Conservation (phyloP, 441 rosid genomes). For the Mallotus japonicus region DNA sequence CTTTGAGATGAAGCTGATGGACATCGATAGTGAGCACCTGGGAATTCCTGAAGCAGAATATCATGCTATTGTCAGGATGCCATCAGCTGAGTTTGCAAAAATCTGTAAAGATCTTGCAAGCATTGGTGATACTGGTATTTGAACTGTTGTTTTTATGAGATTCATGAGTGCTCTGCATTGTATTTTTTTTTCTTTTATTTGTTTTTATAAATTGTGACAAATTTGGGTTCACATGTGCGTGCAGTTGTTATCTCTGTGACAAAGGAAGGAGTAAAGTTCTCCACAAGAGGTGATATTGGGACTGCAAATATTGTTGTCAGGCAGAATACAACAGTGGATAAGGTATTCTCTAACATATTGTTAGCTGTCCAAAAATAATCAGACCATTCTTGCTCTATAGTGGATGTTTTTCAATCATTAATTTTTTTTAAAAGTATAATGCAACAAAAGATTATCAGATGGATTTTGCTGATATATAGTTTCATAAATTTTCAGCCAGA, state of each 20-base stretch:
- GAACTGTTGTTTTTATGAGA: neutral
- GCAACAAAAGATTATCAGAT: neutral
- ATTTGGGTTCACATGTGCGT: slow-evolving; percentile 18
- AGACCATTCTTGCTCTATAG: neutral
- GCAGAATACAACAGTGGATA: slow-evolving; percentile 91
- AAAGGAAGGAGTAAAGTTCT: slow-evolving; percentile 94
- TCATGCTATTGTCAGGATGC: slow-evolving; percentile 91
- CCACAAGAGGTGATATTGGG: slow-evolving; percentile 93
- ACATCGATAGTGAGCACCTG: slow-evolving; percentile 94
- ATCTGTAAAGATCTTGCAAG: slow-evolving; percentile 88
- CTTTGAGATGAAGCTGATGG: slow-evolving; percentile 98
- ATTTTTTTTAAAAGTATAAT: neutral
- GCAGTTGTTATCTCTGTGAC: slow-evolving; percentile 87
- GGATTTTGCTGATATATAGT: slow-evolving; percentile 15
- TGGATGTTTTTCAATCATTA: neutral
- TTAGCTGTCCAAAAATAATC: neutral
- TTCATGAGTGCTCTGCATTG: neutral
- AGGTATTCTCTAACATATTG: slow-evolving; percentile 36
- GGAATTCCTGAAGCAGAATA: slow-evolving; percentile 98
- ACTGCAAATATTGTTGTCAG: slow-evolving; percentile 84
- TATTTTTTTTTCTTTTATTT: neutral
- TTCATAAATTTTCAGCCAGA: slow-evolving; percentile 63
- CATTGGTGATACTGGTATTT: slow-evolving; percentile 90
- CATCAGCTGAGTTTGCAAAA: slow-evolving; percentile 79
- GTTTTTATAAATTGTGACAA: neutral